Conservation (phyloP, 1,284 basidiomycete species). For the Pseudozyma tsukubaensis region DNA sequence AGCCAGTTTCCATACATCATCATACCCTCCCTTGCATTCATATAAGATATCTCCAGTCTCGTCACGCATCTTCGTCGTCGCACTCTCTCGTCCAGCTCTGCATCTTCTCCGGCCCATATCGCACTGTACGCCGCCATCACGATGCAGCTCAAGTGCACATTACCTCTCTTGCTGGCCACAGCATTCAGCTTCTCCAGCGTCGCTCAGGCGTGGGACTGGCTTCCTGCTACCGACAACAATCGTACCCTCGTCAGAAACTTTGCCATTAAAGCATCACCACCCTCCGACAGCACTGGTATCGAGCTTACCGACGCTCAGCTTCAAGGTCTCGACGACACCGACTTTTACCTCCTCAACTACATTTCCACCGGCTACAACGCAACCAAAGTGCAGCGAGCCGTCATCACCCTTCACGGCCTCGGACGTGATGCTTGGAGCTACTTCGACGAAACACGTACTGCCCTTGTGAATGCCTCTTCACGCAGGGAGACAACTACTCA, state of each 20-base stretch:
- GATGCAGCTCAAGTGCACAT: slow-evolving; percentile 13
- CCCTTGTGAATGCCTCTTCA: slow-evolving; percentile 50
- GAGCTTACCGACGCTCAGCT: slow-evolving; percentile 16
- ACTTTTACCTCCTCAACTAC: slow-evolving; percentile 50
- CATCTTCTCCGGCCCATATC: background rate
- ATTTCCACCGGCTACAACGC: slow-evolving; percentile 41
- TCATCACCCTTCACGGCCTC: slow-evolving; percentile 53
- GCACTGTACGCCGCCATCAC: background rate
- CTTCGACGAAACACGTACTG: slow-evolving; percentile 43
- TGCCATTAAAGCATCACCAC: slow-evolving; percentile 32
- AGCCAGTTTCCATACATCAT: background rate
- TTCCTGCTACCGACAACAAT: slow-evolving; percentile 41
- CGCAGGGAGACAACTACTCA: slow-evolving; percentile 22
- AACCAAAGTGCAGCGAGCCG: slow-evolving; percentile 37
- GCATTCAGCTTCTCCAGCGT: slow-evolving; percentile 6
- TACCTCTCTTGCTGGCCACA: slow-evolving; percentile 10
- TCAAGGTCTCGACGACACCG: slow-evolving; percentile 19
- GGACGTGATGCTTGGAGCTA: slow-evolving; percentile 57
- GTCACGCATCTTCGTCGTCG: background rate
- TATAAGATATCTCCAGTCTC: background rate
- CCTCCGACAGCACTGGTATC: slow-evolving; percentile 4
- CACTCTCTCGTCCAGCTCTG: too few species aligned
- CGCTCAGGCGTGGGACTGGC: slow-evolving; percentile 40
- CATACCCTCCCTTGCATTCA: background rate
- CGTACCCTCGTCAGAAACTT: slow-evolving; percentile 45